Evolutionary conservation across 2,329 filamentous ascomycete species (phyloP).

Genomic region (Pseudogymnoascus sp.): DNA sequence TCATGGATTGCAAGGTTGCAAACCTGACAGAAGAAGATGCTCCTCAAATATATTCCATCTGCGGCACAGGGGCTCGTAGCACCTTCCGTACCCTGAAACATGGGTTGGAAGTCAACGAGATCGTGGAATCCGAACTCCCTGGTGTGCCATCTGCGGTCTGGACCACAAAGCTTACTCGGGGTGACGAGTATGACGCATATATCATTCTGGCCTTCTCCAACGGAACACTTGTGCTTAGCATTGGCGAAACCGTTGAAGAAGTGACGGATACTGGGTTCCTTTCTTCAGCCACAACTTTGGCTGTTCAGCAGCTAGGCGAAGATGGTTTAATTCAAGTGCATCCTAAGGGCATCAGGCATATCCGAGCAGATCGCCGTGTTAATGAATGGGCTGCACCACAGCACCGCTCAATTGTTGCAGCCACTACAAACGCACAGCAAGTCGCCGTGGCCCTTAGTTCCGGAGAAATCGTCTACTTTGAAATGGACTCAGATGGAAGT

Average conservation of each 20-base stretch:
- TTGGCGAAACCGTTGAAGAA: conserved; percentile 94
- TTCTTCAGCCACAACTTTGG: conserved; percentile 78
- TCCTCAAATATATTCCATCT: conserved; percentile 91
- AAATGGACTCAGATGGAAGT: conserved; percentile 87
- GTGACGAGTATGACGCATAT: conserved; percentile 85
- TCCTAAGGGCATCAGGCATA: conserved; percentile 90
- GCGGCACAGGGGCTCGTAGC: conserved; percentile 80
- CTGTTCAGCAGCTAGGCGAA: conserved; percentile 88
- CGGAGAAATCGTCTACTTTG: conserved; percentile 95
- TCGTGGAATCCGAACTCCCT: conserved; percentile 87
- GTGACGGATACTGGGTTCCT: conserved; percentile 91
- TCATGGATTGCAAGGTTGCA: conserved; percentile 84
- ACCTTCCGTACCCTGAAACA: conserved; percentile 89
- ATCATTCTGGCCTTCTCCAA: conserved; percentile 92
- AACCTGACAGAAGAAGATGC: conserved; percentile 90
- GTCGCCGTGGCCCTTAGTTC: conserved; percentile 91
- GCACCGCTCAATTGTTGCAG: conserved; percentile 90
- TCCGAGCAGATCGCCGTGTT: conserved; percentile 66
- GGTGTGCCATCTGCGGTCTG: conserved; percentile 87
- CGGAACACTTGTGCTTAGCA: conserved; percentile 83
- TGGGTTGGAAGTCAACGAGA: conserved; percentile 85
- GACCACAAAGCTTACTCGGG: conserved; percentile 80
- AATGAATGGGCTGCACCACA: conserved; percentile 93
- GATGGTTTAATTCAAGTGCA: conserved; percentile 91
- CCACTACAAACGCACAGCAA: conserved; percentile 86